Evolutionary conservation across 495 filamentous ascomycete genomes (phyloP), one percentile per base, ranked within the genome.

Genomic region (Neurospora tetraspora): DNA sequence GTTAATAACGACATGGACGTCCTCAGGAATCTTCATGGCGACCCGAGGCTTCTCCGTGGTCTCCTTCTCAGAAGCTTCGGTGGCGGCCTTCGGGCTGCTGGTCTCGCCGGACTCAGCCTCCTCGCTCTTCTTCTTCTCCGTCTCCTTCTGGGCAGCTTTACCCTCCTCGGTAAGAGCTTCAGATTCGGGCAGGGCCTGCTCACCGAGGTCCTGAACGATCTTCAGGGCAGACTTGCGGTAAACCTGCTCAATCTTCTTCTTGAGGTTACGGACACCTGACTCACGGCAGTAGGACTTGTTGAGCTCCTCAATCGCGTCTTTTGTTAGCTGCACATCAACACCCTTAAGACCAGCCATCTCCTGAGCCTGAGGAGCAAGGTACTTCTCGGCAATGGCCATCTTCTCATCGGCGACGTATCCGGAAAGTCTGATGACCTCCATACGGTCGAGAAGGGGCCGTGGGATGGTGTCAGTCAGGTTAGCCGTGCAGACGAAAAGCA

Each of bases 381-480:
- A 99, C 71, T 88, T 87, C 79, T 99, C 91, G 18, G 96, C 96
- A 76, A 99, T 99, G 3, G 96, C 95, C 91, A 97, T 97, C 86
- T 99, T 99, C 85, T 99, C 96, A 75, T 99, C 94, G 16, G 94
- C 89, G 34, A 99, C 96, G 78, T 99, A 99, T 11, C 96, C 96
- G 36, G 95, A 98, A 1, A 99, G 88, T 77, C 97, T 89, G 76
- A 99, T 98, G 77, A 98, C 89, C 82, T 99, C 96, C 96, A 99
- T 99, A 75, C 96, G 91, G 79, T 99, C 96, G 31, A 98, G 85
- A 8, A 99, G 87, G 18, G 96, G 96, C 34, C 94, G 89, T 39
- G 96, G 96, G 74, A 99, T 99, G 7, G 96, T 99, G 78, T 99
- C 96, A 2, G 94, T 98, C 89, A 99, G 94, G 78, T 99, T 99